A percentile compares a stretch with the other conserved stretches of the same genome.
Evolutionary conservation across 2,329 filamentous ascomycete species (phyloP).

Genomic region (Calonectria pteridis): DNA sequence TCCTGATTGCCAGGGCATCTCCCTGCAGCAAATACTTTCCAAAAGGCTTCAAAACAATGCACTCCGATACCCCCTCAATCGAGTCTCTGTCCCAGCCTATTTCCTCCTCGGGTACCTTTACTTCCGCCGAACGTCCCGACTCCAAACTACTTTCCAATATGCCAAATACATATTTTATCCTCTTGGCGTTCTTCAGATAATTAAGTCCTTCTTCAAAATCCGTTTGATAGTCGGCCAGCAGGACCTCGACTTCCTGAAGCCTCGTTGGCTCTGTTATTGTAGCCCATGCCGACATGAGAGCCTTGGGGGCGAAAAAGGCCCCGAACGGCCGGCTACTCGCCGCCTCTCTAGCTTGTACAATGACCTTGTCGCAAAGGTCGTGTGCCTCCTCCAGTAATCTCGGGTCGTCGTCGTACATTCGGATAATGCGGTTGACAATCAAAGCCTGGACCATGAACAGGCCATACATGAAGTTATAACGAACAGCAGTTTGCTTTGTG

Average conservation of each 20-base stretch:
- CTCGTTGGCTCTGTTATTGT: not conserved
- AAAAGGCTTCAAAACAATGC: not conserved
- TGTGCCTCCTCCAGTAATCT: not conserved
- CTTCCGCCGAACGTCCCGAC: not conserved
- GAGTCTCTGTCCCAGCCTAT: not conserved
- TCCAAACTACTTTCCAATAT: not conserved
- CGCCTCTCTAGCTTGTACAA: not conserved
- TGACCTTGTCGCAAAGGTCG: not conserved
- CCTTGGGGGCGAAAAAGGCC: constrained; percentile 7
- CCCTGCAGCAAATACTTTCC: constrained; percentile 2
- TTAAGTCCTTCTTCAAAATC: not conserved
- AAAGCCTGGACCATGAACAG: constrained; percentile 7
- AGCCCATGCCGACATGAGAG: constrained; percentile 9
- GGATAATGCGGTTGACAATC: constrained; percentile 13
- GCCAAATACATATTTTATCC: not conserved
- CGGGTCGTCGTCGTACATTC: constrained; percentile 1
- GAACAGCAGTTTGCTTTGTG: not conserved
- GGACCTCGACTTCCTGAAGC: not conserved
- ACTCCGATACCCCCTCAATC: not conserved
- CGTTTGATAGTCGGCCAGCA: not conserved
- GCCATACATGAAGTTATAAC: constrained; percentile 12
- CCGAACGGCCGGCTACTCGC: not conserved
- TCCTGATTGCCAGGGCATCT: not conserved
- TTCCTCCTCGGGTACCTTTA: not conserved
- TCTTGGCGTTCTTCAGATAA: not conserved